A percentile compares a stretch with the other conserved stretches of the same genome.
phyloP scores from a whole-genome alignment of 2,329 filamentous ascomycete species.

The Fusarium haematococcum region DNA sequence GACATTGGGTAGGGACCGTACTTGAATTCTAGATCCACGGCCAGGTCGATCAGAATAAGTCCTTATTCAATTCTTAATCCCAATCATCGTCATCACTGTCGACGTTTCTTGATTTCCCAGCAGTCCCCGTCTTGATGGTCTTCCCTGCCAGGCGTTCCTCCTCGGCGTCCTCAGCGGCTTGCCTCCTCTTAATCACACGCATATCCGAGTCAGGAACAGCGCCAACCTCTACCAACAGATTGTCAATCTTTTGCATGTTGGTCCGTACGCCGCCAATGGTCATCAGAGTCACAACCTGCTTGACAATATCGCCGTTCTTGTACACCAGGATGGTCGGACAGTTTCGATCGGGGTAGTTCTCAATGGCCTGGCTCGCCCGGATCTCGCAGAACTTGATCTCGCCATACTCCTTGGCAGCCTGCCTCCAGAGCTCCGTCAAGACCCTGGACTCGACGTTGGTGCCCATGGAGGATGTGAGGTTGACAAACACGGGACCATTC shows the following conservation, averaged over 20 bases:
- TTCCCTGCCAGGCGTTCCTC: conserved; percentile 65
- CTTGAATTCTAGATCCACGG: not conserved
- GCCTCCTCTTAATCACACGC: conserved; percentile 74
- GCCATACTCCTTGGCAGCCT: conserved; percentile 85
- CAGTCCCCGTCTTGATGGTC: conserved; percentile 64
- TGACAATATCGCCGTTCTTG: conserved; percentile 90
- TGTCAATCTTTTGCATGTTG: conserved; percentile 80
- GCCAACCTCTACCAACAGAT: conserved; percentile 83
- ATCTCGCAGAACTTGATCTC: conserved; percentile 99
- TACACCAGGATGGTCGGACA: conserved; percentile 95
- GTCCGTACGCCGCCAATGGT: conserved; percentile 81
- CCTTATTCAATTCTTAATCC: conserved; percentile 59
- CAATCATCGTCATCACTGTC: conserved; percentile 72
- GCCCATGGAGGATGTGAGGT: conserved; percentile 81
- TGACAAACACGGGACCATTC: conserved; percentile 77
- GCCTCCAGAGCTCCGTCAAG: conserved; percentile 85
- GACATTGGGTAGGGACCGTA: not conserved
- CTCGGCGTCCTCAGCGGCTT: conserved; percentile 70
- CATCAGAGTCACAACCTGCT: conserved; percentile 89
- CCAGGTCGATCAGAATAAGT: not conserved
- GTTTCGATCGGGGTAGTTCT: conserved; percentile 94
- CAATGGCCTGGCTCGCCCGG: conserved; percentile 89
- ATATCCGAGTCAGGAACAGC: conserved; percentile 83
- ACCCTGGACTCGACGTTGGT: conserved; percentile 88
- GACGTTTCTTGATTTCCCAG: conserved; percentile 56